Base-by-base conservation (phyloP, 2,329 filamentous ascomycete genomes). In the Fusarium pseudocircinatum region DNA sequence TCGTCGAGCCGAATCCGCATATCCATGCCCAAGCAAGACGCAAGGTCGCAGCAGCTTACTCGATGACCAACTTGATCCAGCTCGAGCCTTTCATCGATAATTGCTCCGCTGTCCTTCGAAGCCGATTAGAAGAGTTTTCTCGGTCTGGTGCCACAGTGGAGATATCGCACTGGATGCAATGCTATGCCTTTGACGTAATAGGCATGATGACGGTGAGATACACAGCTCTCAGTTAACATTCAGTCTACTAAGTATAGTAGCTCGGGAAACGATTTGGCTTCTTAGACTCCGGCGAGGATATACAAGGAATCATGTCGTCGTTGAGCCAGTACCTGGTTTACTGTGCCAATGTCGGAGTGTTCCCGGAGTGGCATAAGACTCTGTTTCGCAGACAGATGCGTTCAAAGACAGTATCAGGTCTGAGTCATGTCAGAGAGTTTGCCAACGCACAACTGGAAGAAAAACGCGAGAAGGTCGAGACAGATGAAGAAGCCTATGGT, bases 401-500 rank as follows among this genome's bases (percentile, higher is more conserved):
- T 1, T 43, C 52, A 8, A 56, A 56, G 2, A 56, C 6, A 2
- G 26, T 5, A 15, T 56, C 37, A 8, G 52, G 52, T 2, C 8
- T 56, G 3, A 24, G 3, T 2, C 52, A 32, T 0, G 12, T 56
- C 3, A 4, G 22, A 4, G 15, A 32, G 2, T 43, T 43, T 6
- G 26, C 52, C 1, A 1, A 32, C 14, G 8, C 11, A 1, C 26
- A 43, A 20, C 22, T 56, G 0, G 16, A 56, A 14, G 22, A 43
- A 0, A 56, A 56, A 26, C 52, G 52, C 15, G 26, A 56, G 11
- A 43, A 12, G 52, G 6, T 4, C 37, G 9, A 32, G 3, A 7
- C 20, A 43, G 22, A 12, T 24, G 11, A 30, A 7, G 2, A 4
- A 1, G 0, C 4, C 2, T 0, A 20, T n/a, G 2, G 3, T 4